Base-by-base conservation (phyloP, 192 early-diverging fungal species). In the Linnemannia schmuckeri region DNA sequence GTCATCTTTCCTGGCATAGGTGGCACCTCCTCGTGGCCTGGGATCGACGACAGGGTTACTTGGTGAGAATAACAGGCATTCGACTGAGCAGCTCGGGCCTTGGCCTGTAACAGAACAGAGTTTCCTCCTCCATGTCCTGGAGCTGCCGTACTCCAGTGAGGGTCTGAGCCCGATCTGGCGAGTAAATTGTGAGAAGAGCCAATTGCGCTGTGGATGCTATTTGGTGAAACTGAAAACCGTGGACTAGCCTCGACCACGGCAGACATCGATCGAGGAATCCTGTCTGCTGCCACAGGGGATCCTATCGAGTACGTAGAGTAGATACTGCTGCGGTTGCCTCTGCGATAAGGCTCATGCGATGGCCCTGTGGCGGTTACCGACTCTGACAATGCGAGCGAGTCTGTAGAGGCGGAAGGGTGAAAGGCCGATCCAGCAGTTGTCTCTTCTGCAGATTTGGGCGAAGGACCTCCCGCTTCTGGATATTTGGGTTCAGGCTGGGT, bases 1-100 rank as follows among this genome's bases (percentile, higher is more conserved):
- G 85, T 71, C 76, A 75, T 70, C 44, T 78, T 81, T 73, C 85
- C 85, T 8, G 85, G 85, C 47, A 81, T 75, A 4, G 80, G 79
- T 18, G 85, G 85, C 8, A 87, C 85, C 9, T 74, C 76, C 46
- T 87, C 79, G 24, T 81, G 78, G 24, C 72, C 12, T 27, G 85
- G 76, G 12, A 87, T 87, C 7, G 78, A 47, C 6, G 85, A 78
- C 4, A 87, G 72, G 12, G 85, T 87, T 2, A 87, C 63, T 41
- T 87, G 85, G 1, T 80, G 85, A 12, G 85, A 81, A 61, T 80
- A 87, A 10, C 61, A 66, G 8, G 72, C 40, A 7, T 52, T 63
- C 13, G 57, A 35, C 42, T 77, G 79, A 18, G 61, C 20, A 1
- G 79, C 33, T 44, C 57, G 70, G 0, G 79, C 17, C 40, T 72